phyloP scores from a whole-genome alignment of 1,284 basidiomycete genomes.

The Pseudozyma tsukubaensis region DNA sequence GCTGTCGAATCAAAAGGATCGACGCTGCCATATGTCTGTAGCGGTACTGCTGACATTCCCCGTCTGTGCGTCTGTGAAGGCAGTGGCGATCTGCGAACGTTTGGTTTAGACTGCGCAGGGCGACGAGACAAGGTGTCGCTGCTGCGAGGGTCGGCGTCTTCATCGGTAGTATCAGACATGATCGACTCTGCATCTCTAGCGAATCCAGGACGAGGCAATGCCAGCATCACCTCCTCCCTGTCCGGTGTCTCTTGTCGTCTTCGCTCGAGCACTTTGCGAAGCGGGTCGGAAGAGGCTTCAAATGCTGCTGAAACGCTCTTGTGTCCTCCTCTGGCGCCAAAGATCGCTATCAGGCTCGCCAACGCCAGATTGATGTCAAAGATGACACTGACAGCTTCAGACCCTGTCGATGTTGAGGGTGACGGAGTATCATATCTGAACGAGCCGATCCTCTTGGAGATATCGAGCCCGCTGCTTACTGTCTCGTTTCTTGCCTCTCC shows the following conservation, averaged over 20 bases:
- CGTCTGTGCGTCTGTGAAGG: too few relatives aligned
- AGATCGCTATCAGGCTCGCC: conserved; percentile 34
- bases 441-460: conserved; percentile 20
- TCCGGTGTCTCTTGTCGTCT: conserved; percentile 20
- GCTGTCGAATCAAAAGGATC: too few relatives aligned
- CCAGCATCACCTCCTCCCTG: conserved; percentile 38
- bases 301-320: conserved; percentile 27
- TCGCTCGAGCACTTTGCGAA: conserved; percentile 22
- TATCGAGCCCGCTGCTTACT: neutral
- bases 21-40: too few relatives aligned
- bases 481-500: neutral
- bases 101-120: neutral
- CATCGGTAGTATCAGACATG: conserved; percentile 44
- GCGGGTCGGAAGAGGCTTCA: conserved; percentile 29
- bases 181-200: conserved; percentile 37
- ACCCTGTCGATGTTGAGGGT: neutral
- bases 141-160: conserved; percentile 18
- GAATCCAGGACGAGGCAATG: conserved; percentile 42
- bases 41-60: too few relatives aligned
- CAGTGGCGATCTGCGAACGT: too few relatives aligned
- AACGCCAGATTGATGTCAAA: conserved; percentile 27
- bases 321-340: conserved; percentile 31
- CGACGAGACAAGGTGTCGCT: conserved; percentile 2
- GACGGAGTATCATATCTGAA: conserved; percentile 12
- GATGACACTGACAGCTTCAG: conserved; percentile 3